Conservation (phyloP, 2,329 filamentous ascomycete genomes). For the Claviceps paspali region DNA sequence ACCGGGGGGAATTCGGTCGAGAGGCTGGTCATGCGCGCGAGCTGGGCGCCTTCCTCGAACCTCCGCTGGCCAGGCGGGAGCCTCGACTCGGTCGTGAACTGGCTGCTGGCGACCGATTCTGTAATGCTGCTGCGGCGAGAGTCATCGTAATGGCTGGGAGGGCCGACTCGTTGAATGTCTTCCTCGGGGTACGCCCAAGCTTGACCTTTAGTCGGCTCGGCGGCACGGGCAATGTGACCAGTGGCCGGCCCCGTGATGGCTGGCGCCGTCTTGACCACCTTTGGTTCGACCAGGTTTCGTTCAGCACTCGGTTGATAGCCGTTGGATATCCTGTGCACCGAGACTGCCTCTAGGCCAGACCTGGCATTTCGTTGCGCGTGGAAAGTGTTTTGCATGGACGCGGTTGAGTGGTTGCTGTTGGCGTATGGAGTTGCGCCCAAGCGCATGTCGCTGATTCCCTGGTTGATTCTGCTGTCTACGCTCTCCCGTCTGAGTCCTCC, state of each 20-base stretch:
- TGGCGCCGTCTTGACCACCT: conserved; percentile 50
- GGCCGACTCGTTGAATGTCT: conserved; percentile 36
- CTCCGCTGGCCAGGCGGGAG: conserved; percentile 57
- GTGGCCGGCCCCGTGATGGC: conserved; percentile 59
- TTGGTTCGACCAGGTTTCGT: conserved; percentile 36
- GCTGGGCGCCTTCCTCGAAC: conserved; percentile 48
- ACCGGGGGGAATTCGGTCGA: conserved; percentile 41
- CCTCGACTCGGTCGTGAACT: conserved; percentile 60
- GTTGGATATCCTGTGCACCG: conserved; percentile 47
- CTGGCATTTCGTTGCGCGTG: conserved; percentile 51
- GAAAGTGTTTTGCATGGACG: conserved; percentile 56
- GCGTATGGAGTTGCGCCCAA: conserved; percentile 55
- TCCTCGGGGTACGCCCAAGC: conserved; percentile 75
- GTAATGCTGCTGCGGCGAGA: conserved; percentile 64
- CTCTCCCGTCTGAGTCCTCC: conserved; percentile 50
- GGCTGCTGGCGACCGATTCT: conserved; percentile 64
- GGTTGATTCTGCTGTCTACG: conserved; percentile 65
- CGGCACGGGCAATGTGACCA: conserved; percentile 51
- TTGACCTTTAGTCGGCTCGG: conserved; percentile 67
- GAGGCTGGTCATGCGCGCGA: conserved; percentile 30
- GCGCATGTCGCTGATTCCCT: conserved; percentile 53
- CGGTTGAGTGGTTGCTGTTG: conserved; percentile 61
- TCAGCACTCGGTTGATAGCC: conserved; percentile 47
- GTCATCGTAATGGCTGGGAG: conserved; percentile 34
- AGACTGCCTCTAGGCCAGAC: conserved; percentile 32